Evolutionary conservation across 257 asterid genomes (phyloP).

Genomic region (Parsonsia alboflavescens): DNA sequence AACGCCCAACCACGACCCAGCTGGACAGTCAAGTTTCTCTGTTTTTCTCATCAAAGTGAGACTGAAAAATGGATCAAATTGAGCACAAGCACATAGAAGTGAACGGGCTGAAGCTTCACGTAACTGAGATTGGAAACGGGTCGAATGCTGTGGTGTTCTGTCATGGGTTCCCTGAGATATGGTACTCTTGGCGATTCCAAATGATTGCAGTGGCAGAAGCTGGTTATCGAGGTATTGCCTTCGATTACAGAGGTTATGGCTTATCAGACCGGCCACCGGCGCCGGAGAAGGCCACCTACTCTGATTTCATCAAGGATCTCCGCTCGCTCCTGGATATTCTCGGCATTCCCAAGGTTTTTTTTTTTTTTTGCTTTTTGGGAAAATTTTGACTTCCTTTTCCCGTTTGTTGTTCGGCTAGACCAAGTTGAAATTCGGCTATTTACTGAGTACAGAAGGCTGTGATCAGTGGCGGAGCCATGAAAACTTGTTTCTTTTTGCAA

Average conservation of each 20-base stretch:
- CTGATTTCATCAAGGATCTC: conserved; percentile 40
- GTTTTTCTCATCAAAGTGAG: neutral
- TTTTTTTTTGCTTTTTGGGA: neutral
- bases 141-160: conserved; percentile 21
- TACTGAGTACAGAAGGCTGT: neutral
- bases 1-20: too few species aligned
- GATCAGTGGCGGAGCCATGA: too few species aligned
- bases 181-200: conserved; percentile 35
- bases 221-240: conserved; percentile 29
- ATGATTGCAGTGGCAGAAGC: conserved; percentile 29
- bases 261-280: conserved; percentile 44
- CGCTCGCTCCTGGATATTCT: conserved; percentile 43
- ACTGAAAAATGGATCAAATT: conserved; percentile 21
- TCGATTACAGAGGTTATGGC: conserved; percentile 52
- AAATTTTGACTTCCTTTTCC: too few species aligned
- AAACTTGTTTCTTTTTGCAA: too few species aligned
- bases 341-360: conserved; percentile 32
- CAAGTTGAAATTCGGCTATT: neutral
- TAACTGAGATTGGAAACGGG: conserved; percentile 23
- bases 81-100: conserved; percentile 26
- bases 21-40: neutral
- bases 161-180: conserved; percentile 36
- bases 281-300: conserved; percentile 37
- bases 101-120: conserved; percentile 31
- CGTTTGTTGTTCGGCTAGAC: neutral